Percentiles rank a stretch among this genome's conserved stretches.
phyloP scores from a whole-genome alignment of 768 basidiomycete genomes.

The Termitomyces sp. region DNA sequence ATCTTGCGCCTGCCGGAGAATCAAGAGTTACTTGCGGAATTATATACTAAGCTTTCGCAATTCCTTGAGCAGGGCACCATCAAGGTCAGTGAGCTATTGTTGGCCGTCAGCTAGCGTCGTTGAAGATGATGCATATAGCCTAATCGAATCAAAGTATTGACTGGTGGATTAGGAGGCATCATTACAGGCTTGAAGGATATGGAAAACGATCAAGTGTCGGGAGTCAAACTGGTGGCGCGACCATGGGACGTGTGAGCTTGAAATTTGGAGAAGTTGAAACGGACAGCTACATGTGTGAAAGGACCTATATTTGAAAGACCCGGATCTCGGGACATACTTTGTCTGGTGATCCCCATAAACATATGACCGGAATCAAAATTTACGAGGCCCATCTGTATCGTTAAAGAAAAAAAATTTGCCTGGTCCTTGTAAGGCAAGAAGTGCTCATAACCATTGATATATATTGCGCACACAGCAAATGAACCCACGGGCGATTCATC shows the following conservation, averaged over 20 bases:
- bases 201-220: conserved; percentile 34
- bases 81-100: conserved; percentile 16
- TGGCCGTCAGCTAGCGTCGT: background rate
- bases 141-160: conserved; percentile 34
- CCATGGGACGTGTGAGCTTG: conserved; percentile 21
- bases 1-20: conserved; percentile 17
- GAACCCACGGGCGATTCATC: too few relatives aligned
- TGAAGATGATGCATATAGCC: conserved; percentile 25
- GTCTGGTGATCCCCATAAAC: too few relatives aligned
- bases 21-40: conserved; percentile 7
- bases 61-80: conserved; percentile 23
- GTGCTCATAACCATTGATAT: too few relatives aligned
- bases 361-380: too few relatives aligned
- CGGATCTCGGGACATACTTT: too few relatives aligned
- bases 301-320: too few relatives aligned
- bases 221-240: conserved; percentile 36
- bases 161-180: conserved; percentile 37
- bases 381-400: too few relatives aligned
- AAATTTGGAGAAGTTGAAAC: too few relatives aligned
- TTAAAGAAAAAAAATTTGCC: too few relatives aligned
- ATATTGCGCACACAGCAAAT: too few relatives aligned
- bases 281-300: too few relatives aligned
- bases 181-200: conserved; percentile 35
- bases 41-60: conserved; percentile 11
- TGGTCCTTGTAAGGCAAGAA: too few relatives aligned